Conservation (phyloP, 1,284 basidiomycete genomes). For the Violaceomyces palustris region DNA sequence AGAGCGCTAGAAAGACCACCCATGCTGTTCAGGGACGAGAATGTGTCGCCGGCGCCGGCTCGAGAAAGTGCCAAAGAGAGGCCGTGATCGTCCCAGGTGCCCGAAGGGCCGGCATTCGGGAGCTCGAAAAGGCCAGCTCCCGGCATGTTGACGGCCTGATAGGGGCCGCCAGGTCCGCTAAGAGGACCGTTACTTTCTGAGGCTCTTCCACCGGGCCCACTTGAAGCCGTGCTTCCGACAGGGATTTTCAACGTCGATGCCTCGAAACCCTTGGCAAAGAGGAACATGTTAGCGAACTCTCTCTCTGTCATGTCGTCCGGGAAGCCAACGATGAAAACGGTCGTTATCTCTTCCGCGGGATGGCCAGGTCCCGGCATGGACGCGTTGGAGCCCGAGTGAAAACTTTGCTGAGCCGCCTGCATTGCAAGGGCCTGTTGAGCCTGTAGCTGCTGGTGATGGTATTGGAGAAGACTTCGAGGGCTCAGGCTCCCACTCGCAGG, state of each 20-base stretch:
- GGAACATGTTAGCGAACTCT: conserved; percentile 99
- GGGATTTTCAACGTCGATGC: conserved; percentile 96
- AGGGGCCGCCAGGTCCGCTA: conserved; percentile 30
- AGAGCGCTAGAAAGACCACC: conserved; percentile 13
- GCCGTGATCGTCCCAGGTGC: conserved; percentile 26
- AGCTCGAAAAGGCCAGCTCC: conserved; percentile 26
- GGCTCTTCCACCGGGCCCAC: conserved; percentile 14
- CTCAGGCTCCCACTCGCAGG: conserved; percentile 31
- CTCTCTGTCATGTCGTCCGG: conserved; percentile 99
- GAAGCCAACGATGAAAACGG: conserved; percentile 97
- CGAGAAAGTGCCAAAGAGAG: conserved; percentile 30
- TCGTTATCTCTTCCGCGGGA: conserved; percentile 77
- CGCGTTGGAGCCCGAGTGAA: conserved; percentile 7
- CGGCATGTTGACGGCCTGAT: conserved; percentile 40
- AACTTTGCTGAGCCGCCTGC: conserved; percentile 20
- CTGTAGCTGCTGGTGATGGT: conserved; percentile 43
- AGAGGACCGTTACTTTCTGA: conserved; percentile 15
- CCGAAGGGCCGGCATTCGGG: conserved; percentile 7
- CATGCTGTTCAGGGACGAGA: conserved; percentile 22
- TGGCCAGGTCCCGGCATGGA: conserved; percentile 11
- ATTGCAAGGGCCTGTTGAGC: conserved; percentile 14
- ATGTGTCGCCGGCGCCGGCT: conserved; percentile 22
- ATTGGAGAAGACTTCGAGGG: conserved; percentile 40
- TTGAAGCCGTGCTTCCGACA: conserved; percentile 63
- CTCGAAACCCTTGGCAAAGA: conserved; percentile 90